Percentiles rank a stretch among this genome's conserved stretches.
phyloP scores from a whole-genome alignment of 2,329 filamentous ascomycete species.

The Chaetomiaceae sp. region DNA sequence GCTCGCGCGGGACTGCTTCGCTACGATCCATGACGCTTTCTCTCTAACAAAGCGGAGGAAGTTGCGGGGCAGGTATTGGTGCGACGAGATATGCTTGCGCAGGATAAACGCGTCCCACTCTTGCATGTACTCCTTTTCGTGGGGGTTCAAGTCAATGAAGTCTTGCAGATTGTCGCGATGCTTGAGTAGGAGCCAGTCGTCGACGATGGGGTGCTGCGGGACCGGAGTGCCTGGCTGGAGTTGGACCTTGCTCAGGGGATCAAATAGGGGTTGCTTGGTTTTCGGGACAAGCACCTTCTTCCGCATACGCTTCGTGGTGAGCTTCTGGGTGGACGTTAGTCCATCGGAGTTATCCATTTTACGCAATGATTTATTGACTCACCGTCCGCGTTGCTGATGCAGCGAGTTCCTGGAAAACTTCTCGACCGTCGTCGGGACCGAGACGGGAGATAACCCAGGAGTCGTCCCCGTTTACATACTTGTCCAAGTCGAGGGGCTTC shows the following conservation, averaged over 20 bases:
- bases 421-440: constrained; percentile 31
- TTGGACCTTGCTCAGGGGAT: constrained; percentile 49
- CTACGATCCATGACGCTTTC: constrained; percentile 48
- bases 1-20: constrained; percentile 40
- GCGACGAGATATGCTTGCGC: constrained; percentile 44
- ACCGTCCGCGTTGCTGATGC: constrained; percentile 13
- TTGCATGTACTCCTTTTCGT: constrained; percentile 53
- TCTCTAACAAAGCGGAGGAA: constrained; percentile 47
- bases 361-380: background rate
- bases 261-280: constrained; percentile 48
- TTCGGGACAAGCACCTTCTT: constrained; percentile 41
- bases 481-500: constrained; percentile 41
- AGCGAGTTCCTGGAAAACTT: constrained; percentile 21
- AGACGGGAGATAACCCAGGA: constrained; percentile 40
- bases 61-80: constrained; percentile 45
- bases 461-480: constrained; percentile 39
- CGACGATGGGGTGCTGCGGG: constrained; percentile 39
- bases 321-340: constrained; percentile 12
- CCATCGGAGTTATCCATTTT: background rate
- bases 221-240: constrained; percentile 45
- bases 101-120: constrained; percentile 54
- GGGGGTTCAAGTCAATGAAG: constrained; percentile 47
- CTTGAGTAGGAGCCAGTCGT: constrained; percentile 52
- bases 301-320: constrained; percentile 20
- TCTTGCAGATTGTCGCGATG: constrained; percentile 52